Conservation (phyloP, 2,329 filamentous ascomycete genomes). For the Trichoderma sp. region DNA sequence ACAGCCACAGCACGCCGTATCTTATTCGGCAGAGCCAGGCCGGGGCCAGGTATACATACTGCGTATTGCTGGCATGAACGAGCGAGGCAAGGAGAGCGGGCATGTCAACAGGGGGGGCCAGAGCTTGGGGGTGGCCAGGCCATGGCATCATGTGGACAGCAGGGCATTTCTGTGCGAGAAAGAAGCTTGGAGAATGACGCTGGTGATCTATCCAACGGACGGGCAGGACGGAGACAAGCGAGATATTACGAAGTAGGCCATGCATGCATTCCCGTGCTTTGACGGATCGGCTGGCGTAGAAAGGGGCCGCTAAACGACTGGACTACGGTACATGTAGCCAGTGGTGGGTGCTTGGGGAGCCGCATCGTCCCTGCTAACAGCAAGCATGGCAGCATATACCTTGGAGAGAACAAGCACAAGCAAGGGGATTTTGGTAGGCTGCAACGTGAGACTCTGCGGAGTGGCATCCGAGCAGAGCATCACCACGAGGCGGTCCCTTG, state of each 20-base stretch:
- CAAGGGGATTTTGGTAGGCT: background rate
- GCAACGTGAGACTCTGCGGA: background rate
- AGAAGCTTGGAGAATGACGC: conserved; percentile 1
- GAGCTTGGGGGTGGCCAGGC: background rate
- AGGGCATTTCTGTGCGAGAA: background rate
- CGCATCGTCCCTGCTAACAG: background rate
- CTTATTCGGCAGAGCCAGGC: conserved; percentile 4
- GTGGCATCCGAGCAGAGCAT: background rate
- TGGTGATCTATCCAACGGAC: conserved; percentile 8
- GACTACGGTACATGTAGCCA: background rate
- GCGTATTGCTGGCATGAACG: too few species aligned
- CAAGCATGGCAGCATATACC: background rate
- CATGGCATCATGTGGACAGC: conserved; percentile 24
- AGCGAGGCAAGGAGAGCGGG: background rate
- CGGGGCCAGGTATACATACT: background rate
- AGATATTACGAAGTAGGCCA: conserved; percentile 18
- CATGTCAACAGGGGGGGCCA: background rate
- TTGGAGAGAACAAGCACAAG: background rate
- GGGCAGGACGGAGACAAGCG: conserved; percentile 24
- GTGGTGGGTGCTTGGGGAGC: background rate
- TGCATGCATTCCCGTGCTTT: conserved; percentile 26
- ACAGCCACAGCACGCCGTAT: conserved; percentile 25
- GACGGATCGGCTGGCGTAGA: conserved; percentile 21
- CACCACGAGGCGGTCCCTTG: background rate
- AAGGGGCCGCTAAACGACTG: conserved; percentile 21